Evolutionary conservation across 1,284 basidiomycete genomes (phyloP), one percentile per base, ranked within the genome.

Genomic region (Pholiota adiposa): DNA sequence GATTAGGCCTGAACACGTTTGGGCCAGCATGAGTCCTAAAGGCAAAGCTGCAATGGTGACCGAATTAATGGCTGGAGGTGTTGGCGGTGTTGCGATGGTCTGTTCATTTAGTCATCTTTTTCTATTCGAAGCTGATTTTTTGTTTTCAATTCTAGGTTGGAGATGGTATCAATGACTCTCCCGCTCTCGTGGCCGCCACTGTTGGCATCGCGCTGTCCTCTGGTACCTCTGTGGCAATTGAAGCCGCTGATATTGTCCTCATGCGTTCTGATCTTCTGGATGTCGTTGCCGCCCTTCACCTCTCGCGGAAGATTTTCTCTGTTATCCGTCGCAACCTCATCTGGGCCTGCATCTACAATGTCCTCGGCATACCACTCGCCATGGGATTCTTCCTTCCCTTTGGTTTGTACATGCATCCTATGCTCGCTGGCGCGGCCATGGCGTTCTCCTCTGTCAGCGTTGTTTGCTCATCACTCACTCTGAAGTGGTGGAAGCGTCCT

Each of bases 131-230:
- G 12, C n/a, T 55, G 6, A n/a, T 38, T 41, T 56, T 53, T 51
- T 54, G 2, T 36, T 54, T 29, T 58, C 21, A 25, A 19, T 16
- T 14, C 50, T 62, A 96, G 94, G 94, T 99, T 51, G 97, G 97
- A 19, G 97, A 99, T 73, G 97, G 97, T 18, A 97, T 99, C 78
- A 99, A 99, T 74, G 97, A 99, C 73, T 97, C 96, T 0, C 97
- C 96, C 0, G 97, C 97, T 1, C 88, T 99, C 1, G 96, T 97
- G 16, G 93, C 93, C 2, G 94, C 97, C 0, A 94, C 94, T 1
- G 91, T 99, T 31, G 97, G 97, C 23, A 97, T 99, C 63, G 97
- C 97, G 0, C 85, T 99, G 0, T 94, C 93, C 18, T 94, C 94
- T 0, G 97, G 97, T 21, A 96, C 97, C 5, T 96, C 95, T 23